Evolutionary conservation across 768 basidiomycete species (phyloP).

Genomic region (Steccherinum ochraceum): DNA sequence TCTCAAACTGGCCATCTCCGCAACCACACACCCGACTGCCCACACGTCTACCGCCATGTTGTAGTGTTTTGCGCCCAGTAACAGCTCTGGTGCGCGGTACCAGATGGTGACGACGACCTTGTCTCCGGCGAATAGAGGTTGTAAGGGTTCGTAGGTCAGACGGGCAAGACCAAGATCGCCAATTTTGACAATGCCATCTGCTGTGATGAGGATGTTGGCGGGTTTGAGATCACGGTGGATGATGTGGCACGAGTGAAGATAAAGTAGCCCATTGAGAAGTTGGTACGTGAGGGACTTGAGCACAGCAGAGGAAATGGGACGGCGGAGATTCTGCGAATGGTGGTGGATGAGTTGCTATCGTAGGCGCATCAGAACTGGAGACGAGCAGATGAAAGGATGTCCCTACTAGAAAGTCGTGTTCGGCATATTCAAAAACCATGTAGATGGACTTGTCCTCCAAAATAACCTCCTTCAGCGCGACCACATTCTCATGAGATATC

Average conservation of each 20-base stretch:
- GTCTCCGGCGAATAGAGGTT: constrained; percentile 88
- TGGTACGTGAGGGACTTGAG: constrained; percentile 94
- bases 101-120: constrained; percentile 99
- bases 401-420: constrained; percentile 93
- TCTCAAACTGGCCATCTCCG: constrained; percentile 85
- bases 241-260: constrained; percentile 92
- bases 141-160: constrained; percentile 85
- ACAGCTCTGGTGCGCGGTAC: constrained; percentile 96
- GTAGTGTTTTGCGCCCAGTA: constrained; percentile 96
- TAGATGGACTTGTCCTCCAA: constrained; percentile 98
- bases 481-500: constrained; percentile 86
- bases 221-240: constrained; percentile 83
- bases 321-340: constrained; percentile 85
- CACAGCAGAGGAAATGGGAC: constrained; percentile 65
- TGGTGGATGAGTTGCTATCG: constrained; percentile 96
- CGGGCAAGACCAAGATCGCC: constrained; percentile 97
- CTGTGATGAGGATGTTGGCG: constrained; percentile 92
- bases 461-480: constrained; percentile 89
- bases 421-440: constrained; percentile 99
- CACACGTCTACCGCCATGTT: constrained; percentile 95
- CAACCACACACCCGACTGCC: constrained; percentile 98
- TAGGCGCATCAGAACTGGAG: neutral
- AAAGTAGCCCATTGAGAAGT: constrained; percentile 88
- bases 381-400: neutral
- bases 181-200: constrained; percentile 87